Percentiles rank a stretch among this genome's conserved stretches.
These are phyloP conservation scores for Babesia gibsoni DNA, from an alignment of 169 alveolate species.

Conservation along the genomic window DNA sequence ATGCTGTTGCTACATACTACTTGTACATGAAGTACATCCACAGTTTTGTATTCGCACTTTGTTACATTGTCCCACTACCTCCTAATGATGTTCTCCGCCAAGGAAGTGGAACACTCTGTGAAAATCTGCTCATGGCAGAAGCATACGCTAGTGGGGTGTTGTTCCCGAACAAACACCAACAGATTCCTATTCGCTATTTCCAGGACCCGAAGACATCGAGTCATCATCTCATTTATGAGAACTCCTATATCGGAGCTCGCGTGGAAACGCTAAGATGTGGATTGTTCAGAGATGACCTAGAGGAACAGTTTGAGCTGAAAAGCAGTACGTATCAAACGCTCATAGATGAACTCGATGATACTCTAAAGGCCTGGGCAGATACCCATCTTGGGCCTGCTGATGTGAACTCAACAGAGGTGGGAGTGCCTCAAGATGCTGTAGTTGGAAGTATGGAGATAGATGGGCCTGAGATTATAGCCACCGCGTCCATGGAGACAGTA, in stretches of 20 bases:
- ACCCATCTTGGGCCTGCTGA: constrained; percentile 21
- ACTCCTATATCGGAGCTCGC: constrained; percentile 94
- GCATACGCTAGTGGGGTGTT: constrained; percentile 92
- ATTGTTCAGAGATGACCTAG: constrained; percentile 94
- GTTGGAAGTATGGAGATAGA: constrained; percentile 54
- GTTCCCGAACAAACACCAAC: constrained; percentile 94
- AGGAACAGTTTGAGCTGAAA: constrained; percentile 89
- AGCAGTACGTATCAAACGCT: constrained; percentile 83
- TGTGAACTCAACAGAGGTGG: not conserved
- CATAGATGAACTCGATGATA: constrained; percentile 78
- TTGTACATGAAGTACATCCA: constrained; percentile 96
- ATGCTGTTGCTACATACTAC: constrained; percentile 99
- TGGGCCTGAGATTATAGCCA: constrained; percentile 53
- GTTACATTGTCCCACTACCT: constrained; percentile 94
- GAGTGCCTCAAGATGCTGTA: not conserved
- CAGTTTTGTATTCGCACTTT: constrained; percentile 94
- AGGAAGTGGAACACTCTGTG: constrained; percentile 99
- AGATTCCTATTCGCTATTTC: constrained; percentile 82
- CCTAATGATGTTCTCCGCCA: constrained; percentile 97
- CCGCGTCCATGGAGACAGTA: not conserved
- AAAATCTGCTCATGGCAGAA: constrained; percentile 95
- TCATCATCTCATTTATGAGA: constrained; percentile 78
- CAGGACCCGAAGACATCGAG: constrained; percentile 60
- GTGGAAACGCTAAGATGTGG: constrained; percentile 96
- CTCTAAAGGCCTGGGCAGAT: constrained; percentile 79